Evolutionary conservation across 2,329 filamentous ascomycete genomes (phyloP), one percentile per base, ranked within the genome.

Genomic region (Rachicladosporium sp.): DNA sequence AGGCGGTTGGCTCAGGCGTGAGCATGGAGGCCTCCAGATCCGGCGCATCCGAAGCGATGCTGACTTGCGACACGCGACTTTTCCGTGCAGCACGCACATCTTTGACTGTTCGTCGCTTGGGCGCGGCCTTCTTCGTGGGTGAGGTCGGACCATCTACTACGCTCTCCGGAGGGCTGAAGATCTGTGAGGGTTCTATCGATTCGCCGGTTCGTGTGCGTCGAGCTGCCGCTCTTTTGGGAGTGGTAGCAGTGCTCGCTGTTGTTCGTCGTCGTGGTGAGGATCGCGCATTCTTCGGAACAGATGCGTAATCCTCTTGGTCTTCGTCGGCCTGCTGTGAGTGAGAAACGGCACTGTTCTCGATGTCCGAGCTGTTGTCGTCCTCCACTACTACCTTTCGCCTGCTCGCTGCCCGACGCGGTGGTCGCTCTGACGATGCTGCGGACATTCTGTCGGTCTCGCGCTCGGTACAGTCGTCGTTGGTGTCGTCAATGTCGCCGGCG

Each of bases 221-320:
- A 10, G 57, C 51, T 41, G 61, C 52, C 3, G 55, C 53, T 10
- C 64, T 62, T 44, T 52, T 60, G 15, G 65, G 68, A 15, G 73
- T 68, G 6, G 71, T 62, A 7, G 66, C 53, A 4, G 66, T 63
- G 5, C 68, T 65, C 3, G 66, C 64, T 6, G 70, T 40, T 2
- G 50, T 67, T 52, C 69, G 71, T 42, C 70, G 64, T 46, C 73
- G 66, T n/a, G 73, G 68, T 38, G 73, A 68, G 45, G 78, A 73
- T 47, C 72, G 68, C 27, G 69, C 74, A 35, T 66, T 69, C 43
- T 71, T 72, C 1, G 80, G 73, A 35, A 80, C 81, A 2, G 86
- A 86, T 33, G 81, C 82, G 53, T 87, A 91, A 36, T 93, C 84
- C 36, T 88, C 81, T 47, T 83, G 82, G 37, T 81, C 74, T 23